phyloP scores from a whole-genome alignment of 1,284 basidiomycete species.

The Amylostereum areolatum region DNA sequence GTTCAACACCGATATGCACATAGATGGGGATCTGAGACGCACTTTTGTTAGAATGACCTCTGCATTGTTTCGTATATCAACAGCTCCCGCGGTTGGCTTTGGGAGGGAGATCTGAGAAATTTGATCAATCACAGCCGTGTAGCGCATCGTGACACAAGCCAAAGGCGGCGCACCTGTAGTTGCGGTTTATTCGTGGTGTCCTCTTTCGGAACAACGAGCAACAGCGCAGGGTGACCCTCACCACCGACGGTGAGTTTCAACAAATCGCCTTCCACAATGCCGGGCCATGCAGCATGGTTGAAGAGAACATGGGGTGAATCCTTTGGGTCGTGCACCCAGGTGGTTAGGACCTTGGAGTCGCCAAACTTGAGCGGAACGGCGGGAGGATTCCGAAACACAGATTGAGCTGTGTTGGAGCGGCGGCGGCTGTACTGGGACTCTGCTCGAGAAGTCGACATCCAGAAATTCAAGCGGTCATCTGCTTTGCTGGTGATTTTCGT shows the following conservation, averaged over 20 bases:
- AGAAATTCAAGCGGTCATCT: too few relatives aligned
- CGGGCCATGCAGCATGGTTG: constrained; percentile 70
- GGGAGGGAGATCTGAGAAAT: constrained; percentile 77
- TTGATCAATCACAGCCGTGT: too few relatives aligned
- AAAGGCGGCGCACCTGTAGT: constrained; percentile 45
- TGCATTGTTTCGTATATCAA: constrained; percentile 63
- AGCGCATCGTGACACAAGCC: too few relatives aligned
- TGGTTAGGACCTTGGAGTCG: constrained; percentile 54
- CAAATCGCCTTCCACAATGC: constrained; percentile 68
- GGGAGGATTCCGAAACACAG: constrained; percentile 38
- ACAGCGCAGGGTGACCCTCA: constrained; percentile 43
- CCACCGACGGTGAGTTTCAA: constrained; percentile 46
- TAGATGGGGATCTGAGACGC: constrained; percentile 8
- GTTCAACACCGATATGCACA: constrained; percentile 5
- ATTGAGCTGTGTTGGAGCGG: constrained; percentile 68
- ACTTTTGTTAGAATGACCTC: constrained; percentile 70
- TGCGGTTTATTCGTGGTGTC: constrained; percentile 55
- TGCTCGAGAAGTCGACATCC: constrained; percentile 56
- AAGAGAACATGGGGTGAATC: constrained; percentile 54
- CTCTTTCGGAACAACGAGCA: constrained; percentile 62
- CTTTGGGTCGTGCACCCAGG: constrained; percentile 71
- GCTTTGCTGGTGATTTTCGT: too few relatives aligned
- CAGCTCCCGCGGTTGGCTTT: constrained; percentile 60
- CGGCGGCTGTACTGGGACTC: constrained; percentile 58
- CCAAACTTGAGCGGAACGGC: constrained; percentile 50